Evolutionary conservation across 2,329 filamentous ascomycete species (phyloP).

Genomic region (Colletotrichum sp.): DNA sequence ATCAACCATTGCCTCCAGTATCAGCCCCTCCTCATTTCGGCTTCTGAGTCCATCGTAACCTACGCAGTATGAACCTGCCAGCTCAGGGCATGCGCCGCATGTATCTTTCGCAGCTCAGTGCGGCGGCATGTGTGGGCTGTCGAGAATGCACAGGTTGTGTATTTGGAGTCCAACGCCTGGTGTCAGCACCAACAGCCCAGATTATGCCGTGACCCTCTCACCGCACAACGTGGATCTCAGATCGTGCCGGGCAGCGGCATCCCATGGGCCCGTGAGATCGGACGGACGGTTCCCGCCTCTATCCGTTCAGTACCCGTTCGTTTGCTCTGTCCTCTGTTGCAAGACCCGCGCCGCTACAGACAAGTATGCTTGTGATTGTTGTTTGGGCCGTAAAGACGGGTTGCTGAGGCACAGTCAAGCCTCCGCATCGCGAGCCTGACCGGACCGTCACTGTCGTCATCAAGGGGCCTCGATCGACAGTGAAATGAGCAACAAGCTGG

Average conservation of each 20-base stretch:
- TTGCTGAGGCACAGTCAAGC: neutral
- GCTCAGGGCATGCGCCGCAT: neutral
- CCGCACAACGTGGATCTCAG: conserved; percentile 3
- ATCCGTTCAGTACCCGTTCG: neutral
- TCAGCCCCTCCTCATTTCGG: neutral
- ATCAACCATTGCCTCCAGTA: conserved; percentile 5
- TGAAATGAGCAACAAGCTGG: neutral
- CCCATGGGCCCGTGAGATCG: conserved; percentile 1
- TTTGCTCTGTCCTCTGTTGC: neutral
- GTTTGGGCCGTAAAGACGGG: neutral
- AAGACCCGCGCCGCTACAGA: neutral
- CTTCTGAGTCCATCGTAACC: neutral
- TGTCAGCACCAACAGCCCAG: neutral
- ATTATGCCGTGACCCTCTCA: neutral
- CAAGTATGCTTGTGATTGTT: neutral
- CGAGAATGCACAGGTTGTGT: neutral
- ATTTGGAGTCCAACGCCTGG: neutral
- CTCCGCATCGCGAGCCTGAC: neutral
- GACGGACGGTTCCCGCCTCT: neutral
- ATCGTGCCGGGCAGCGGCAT: conserved; percentile 9
- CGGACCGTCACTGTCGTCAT: neutral
- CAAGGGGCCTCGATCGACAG: neutral
- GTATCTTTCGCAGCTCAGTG: neutral
- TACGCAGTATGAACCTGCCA: neutral
- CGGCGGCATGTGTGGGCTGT: neutral